phyloP scores from a whole-genome alignment of 2,329 filamentous ascomycete species.

The Penicillium sp. region DNA sequence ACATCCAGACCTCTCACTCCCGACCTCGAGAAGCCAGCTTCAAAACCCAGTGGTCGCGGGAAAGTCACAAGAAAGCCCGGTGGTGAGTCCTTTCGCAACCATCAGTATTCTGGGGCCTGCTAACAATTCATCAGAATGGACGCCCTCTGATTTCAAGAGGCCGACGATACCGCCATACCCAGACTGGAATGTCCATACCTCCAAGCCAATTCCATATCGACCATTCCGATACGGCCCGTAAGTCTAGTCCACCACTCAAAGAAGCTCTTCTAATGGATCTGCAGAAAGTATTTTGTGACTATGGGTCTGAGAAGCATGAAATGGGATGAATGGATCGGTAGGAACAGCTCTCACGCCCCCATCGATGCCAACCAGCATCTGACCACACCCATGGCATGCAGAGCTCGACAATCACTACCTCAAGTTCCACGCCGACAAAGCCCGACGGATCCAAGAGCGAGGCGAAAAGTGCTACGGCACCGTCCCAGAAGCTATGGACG shows the following conservation, averaged over 20 bases:
- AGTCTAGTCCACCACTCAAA: conserved; percentile 19
- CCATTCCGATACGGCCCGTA: conserved; percentile 72
- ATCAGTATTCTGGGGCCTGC: not conserved
- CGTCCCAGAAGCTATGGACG: conserved; percentile 66
- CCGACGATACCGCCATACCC: conserved; percentile 62
- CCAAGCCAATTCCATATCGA: conserved; percentile 71
- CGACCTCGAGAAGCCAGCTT: conserved; percentile 47
- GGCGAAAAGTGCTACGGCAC: conserved; percentile 67
- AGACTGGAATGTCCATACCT: conserved; percentile 65
- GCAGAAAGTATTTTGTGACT: conserved; percentile 66
- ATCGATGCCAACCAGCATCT: not conserved
- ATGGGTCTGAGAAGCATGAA: conserved; percentile 72
- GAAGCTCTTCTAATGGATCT: too few species aligned
- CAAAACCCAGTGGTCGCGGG: conserved; percentile 21
- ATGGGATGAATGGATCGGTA: conserved; percentile 70
- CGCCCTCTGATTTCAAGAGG: conserved; percentile 56
- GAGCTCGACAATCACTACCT: conserved; percentile 79
- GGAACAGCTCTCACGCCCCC: too few species aligned
- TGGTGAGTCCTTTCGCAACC: conserved; percentile 36
- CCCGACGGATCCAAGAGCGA: conserved; percentile 63
- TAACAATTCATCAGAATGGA: conserved; percentile 49
- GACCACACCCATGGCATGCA: conserved; percentile 18
- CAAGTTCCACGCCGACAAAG: conserved; percentile 70
- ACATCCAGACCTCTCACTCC: conserved; percentile 32
- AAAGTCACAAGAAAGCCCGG: conserved; percentile 44